A percentile compares a stretch with the other conserved stretches of the same genome.
Conservation (phyloP, 306 rosid species). For the Fragaria iinumae region DNA sequence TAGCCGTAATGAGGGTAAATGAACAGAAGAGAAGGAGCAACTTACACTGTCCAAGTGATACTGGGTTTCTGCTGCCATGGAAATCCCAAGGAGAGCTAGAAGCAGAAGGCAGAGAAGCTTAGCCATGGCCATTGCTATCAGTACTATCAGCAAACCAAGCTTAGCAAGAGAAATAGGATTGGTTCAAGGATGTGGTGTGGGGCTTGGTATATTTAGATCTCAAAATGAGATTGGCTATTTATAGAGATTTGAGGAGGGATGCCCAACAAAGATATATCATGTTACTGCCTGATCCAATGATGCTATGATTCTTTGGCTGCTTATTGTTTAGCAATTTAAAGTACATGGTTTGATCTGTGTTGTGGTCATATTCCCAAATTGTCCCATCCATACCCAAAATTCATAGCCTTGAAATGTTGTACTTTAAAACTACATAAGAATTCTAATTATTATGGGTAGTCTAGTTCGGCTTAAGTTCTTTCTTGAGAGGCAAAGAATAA, state of each 20-base stretch:
- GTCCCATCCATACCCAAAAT: neutral
- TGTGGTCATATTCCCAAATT: constrained; percentile 17
- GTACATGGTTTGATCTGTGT: constrained; percentile 1
- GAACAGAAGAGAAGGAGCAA: neutral
- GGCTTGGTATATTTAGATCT: neutral
- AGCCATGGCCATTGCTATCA: constrained; percentile 25
- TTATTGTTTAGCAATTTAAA: neutral
- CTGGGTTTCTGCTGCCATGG: constrained; percentile 44
- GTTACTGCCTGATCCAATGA: neutral
- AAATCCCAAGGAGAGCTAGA: constrained; percentile 48
- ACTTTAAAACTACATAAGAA: too few relatives aligned
- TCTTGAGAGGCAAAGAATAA: too few relatives aligned
- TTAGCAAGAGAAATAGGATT: neutral
- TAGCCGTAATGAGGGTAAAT: neutral
- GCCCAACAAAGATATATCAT: constrained; percentile 2
- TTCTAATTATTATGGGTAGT: too few relatives aligned
- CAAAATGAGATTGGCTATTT: constrained; percentile 6
- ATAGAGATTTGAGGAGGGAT: neutral
- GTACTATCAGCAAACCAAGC: neutral
- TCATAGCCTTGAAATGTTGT: too few relatives aligned
- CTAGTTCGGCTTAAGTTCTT: too few relatives aligned
- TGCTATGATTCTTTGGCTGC: neutral
- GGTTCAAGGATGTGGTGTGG: constrained; percentile 4
- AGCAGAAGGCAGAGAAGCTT: constrained; percentile 45
- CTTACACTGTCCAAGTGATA: constrained; percentile 33